A percentile compares a stretch with the other conserved stretches of the same genome.
These are phyloP conservation scores for Ascochyta viciae-villosae DNA, from an alignment of 2,329 filamentous ascomycete genomes.

Conservation along the genomic window DNA sequence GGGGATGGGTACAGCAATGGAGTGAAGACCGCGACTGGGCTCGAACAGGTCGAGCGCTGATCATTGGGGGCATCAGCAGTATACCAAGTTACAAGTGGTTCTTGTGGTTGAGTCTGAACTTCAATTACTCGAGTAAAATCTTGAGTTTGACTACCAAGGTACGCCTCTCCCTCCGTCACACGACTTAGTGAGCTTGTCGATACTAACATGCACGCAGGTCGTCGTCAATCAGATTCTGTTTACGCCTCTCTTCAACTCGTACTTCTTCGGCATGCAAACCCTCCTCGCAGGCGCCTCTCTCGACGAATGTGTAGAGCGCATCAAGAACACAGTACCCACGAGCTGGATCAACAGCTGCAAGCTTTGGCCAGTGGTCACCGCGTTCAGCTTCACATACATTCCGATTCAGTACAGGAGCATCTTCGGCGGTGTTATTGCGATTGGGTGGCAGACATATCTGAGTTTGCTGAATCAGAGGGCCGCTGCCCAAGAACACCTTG, in stretches of 20 bases:
- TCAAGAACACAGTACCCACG: constrained; percentile 76
- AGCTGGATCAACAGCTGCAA: constrained; percentile 82
- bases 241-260: constrained; percentile 68
- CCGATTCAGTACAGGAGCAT: constrained; percentile 79
- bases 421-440: constrained; percentile 77
- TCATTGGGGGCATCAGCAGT: constrained; percentile 74
- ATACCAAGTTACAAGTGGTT: constrained; percentile 87
- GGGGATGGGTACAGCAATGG: constrained; percentile 48
- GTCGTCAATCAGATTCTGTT: constrained; percentile 80
- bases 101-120: constrained; percentile 78
- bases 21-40: constrained; percentile 54
- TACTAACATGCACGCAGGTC: constrained; percentile 55
- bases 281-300: constrained; percentile 66
- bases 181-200: neutral
- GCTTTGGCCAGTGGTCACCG: constrained; percentile 86
- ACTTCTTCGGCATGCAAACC: constrained; percentile 61
- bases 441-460: constrained; percentile 93
- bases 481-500: constrained; percentile 61
- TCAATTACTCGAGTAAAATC: constrained; percentile 80
- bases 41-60: constrained; percentile 73
- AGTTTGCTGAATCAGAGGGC: constrained; percentile 79
- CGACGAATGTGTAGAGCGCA: constrained; percentile 70
- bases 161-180: neutral
- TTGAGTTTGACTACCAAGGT: constrained; percentile 75
- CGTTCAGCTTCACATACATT: constrained; percentile 86